Evolutionary conservation across 2,329 filamentous ascomycete genomes (phyloP).

Genomic region (Nectriaceae sp.): DNA sequence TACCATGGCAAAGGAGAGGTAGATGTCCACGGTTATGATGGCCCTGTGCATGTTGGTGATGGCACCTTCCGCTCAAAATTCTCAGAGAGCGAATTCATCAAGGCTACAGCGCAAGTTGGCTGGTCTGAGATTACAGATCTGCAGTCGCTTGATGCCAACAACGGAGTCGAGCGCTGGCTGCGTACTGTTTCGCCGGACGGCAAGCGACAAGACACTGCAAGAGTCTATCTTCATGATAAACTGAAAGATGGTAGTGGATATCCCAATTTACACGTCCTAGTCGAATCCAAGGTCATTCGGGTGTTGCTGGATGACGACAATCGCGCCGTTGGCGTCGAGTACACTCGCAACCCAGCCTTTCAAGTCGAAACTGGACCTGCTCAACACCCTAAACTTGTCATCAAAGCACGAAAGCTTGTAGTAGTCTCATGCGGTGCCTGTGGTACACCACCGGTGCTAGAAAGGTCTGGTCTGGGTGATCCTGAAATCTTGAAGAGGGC

Average conservation of each 20-base stretch:
- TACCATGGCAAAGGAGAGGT: conserved; percentile 50
- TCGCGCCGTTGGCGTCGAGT: conserved; percentile 60
- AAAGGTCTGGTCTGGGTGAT: conserved; percentile 63
- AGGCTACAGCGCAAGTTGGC: conserved; percentile 48
- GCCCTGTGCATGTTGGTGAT: conserved; percentile 57
- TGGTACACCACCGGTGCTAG: conserved; percentile 57
- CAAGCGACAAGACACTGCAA: conserved; percentile 59
- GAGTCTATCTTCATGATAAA: conserved; percentile 44
- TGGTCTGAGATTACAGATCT: conserved; percentile 55
- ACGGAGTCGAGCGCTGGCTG: conserved; percentile 32
- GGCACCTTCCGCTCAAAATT: conserved; percentile 45
- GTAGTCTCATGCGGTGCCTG: conserved; percentile 47
- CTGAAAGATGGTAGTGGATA: conserved; percentile 38
- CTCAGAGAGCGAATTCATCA: conserved; percentile 51
- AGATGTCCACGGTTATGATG: conserved; percentile 52
- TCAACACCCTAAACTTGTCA: conserved; percentile 10
- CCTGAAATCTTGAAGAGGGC: conserved; percentile 48
- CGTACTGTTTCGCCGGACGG: conserved; percentile 50
- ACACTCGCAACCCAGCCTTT: conserved; percentile 43
- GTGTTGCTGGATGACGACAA: conserved; percentile 54
- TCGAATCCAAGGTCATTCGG: conserved; percentile 56
- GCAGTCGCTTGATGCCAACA: conserved; percentile 47
- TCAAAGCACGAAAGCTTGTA: conserved; percentile 33
- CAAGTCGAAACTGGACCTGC: conserved; percentile 17
- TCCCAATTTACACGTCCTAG: conserved; percentile 61